These are phyloP conservation scores for Ustilago crameri DNA, from an alignment of 1,284 basidiomycete genomes.

Conservation along the genomic window DNA sequence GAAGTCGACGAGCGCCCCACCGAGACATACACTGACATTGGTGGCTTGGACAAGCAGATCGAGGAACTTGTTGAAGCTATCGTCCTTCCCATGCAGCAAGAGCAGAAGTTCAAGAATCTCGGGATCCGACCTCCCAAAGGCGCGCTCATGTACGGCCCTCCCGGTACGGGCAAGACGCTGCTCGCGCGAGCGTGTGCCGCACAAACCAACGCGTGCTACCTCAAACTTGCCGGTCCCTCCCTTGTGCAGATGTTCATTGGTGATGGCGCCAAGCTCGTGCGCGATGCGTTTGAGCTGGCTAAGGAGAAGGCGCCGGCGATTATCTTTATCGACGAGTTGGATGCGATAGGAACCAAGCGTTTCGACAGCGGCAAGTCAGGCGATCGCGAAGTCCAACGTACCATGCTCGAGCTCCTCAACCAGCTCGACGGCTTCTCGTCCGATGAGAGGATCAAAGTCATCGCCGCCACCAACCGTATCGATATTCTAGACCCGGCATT, in stretches of 20 bases:
- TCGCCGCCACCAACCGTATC: slow-evolving; percentile 97
- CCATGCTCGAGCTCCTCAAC: slow-evolving; percentile 97
- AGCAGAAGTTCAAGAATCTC: slow-evolving; percentile 82
- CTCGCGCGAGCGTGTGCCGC: slow-evolving; percentile 89
- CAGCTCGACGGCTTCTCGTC: slow-evolving; percentile 85
- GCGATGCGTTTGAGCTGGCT: slow-evolving; percentile 95
- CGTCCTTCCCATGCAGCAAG: slow-evolving; percentile 82
- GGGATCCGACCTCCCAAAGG: slow-evolving; percentile 85
- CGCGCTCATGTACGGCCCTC: slow-evolving; percentile 82
- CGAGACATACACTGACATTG: slow-evolving; percentile 82
- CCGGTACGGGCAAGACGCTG: slow-evolving; percentile 95
- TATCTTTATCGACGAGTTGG: slow-evolving; percentile 99
- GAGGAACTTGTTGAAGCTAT: slow-evolving; percentile 84
- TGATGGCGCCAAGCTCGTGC: slow-evolving; percentile 96
- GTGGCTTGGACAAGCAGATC: slow-evolving; percentile 83
- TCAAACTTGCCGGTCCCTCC: slow-evolving; percentile 81
- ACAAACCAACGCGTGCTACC: slow-evolving; percentile 82
- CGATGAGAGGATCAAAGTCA: slow-evolving; percentile 98
- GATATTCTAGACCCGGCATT: slow-evolving; percentile 90
- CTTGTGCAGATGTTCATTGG: slow-evolving; percentile 90
- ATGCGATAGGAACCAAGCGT: slow-evolving; percentile 98
- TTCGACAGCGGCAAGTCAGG: slow-evolving; percentile 98
- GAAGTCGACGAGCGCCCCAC: slow-evolving; percentile 87
- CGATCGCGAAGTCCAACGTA: slow-evolving; percentile 97
- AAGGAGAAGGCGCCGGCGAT: slow-evolving; percentile 98